A percentile compares a stretch with the other conserved stretches of the same genome.
Conservation (phyloP, 2,329 filamentous ascomycete species). For the Beauveria bassiana region DNA sequence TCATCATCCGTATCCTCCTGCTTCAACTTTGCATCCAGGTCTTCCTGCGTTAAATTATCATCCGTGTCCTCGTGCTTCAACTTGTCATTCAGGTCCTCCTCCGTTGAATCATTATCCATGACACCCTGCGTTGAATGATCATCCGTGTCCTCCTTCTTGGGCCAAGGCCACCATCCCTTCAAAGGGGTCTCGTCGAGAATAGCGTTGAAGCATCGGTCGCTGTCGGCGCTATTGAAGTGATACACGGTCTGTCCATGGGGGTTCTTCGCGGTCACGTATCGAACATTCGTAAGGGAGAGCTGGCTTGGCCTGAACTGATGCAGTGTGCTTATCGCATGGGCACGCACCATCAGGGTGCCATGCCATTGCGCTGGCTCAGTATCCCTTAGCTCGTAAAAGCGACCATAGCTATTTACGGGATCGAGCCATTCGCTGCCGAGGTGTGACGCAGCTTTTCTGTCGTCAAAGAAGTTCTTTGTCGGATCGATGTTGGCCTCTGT, state of each 20-base stretch:
- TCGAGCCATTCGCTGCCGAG: too few species aligned
- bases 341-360: neutral
- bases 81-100: too few species aligned
- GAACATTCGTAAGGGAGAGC: neutral
- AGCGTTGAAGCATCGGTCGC: neutral
- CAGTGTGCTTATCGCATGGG: neutral
- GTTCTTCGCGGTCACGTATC: neutral
- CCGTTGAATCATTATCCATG: too few species aligned
- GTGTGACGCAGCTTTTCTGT: too few species aligned
- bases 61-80: too few species aligned
- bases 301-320: neutral
- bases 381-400: neutral
- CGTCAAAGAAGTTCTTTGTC: neutral
- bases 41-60: too few species aligned
- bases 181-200: neutral
- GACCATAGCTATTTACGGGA: neutral
- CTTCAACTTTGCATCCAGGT: too few species aligned
- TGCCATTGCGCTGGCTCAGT: neutral
- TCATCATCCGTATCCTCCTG: too few species aligned
- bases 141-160: neutral
- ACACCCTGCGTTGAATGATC: too few species aligned
- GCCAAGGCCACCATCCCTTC: neutral
- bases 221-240: neutral
- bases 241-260: neutral
- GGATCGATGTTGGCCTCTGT: neutral